Evolutionary conservation across 805 yeast species (phyloP).

Genomic region (Lachancea kluyveri): DNA sequence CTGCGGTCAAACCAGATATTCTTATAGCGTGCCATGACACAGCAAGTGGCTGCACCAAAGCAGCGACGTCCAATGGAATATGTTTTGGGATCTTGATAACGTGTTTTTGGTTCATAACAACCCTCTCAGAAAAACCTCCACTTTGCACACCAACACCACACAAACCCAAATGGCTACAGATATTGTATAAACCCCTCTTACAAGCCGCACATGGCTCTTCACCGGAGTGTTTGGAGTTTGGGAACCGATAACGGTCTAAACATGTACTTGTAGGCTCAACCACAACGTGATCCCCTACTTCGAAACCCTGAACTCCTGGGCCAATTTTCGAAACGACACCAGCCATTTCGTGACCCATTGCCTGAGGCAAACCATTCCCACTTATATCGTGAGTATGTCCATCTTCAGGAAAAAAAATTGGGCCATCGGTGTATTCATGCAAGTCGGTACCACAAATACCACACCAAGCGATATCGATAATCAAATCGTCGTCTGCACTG

Average conservation of each 20-base stretch:
- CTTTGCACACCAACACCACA: slow-evolving; percentile 51
- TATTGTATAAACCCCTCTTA: slow-evolving; percentile 43
- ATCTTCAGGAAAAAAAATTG: slow-evolving; percentile 46
- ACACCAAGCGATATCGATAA: slow-evolving; percentile 42
- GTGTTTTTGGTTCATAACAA: slow-evolving; percentile 37
- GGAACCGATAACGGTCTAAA: slow-evolving; percentile 38
- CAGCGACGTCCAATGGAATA: slow-evolving; percentile 48
- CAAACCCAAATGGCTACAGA: slow-evolving; percentile 43
- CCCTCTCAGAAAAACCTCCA: slow-evolving; percentile 49
- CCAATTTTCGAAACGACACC: slow-evolving; percentile 44
- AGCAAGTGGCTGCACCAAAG: slow-evolving; percentile 51
- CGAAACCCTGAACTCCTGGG: slow-evolving; percentile 35
- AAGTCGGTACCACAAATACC: slow-evolving; percentile 64
- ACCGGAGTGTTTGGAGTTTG: slow-evolving; percentile 26
- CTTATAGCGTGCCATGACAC: slow-evolving; percentile 54
- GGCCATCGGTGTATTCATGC: slow-evolving; percentile 52
- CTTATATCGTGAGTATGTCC: slow-evolving; percentile 35
- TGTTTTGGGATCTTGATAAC: slow-evolving; percentile 36
- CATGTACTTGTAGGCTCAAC: slow-evolving; percentile 61
- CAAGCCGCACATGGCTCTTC: slow-evolving; percentile 43
- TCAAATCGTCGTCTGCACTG: slow-evolving; percentile 34
- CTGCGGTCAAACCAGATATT: slow-evolving; percentile 38
- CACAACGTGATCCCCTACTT: slow-evolving; percentile 53
- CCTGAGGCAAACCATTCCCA: slow-evolving; percentile 37
- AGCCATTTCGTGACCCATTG: slow-evolving; percentile 51